Base-by-base conservation (phyloP, 768 basidiomycete genomes). In the Amylocystis lapponica region DNA sequence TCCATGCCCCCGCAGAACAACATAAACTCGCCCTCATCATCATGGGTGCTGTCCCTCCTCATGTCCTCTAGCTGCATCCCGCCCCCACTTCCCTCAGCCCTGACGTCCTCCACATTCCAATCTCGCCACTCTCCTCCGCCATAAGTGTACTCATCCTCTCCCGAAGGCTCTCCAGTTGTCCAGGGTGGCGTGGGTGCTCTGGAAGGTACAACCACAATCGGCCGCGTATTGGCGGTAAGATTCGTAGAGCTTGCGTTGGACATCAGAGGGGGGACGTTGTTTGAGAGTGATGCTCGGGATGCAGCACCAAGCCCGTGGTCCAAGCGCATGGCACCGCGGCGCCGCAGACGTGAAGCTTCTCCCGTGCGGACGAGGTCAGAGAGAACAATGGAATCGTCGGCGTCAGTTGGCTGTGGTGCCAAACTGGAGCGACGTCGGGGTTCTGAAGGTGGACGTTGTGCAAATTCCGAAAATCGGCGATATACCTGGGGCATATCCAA, bases 291-390 rank as follows among this genome's bases (percentile, higher is more conserved):
- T 52, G 57, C n/a, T 36, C 32, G 32, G 47, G 57, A 38, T 55
- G 55, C 43, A 38, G 46, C 41, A 11, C 43, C 33, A 2, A 42
- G 41, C 9, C 55, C 60, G 46, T 70, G 70, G 61, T 81, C 79
- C 26, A 83, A 66, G 29, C 80, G 69, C 72, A 86, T 75, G 39
- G 85, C 85, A 10, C 85, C 85, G 49, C 85, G 67, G 43, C 85
- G 67, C n/a, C 85, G 74, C 41, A 86, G 64, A 5, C 85, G 70
- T 3, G 85, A 86, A 0, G 81, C 80, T 55, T 87, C 85, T 13
- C 79, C 85, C 1, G 79, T 79, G 39, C 85, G 80, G 13, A 86
- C 70, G 31, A 87, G 71, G 59, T 86, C 84, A 2, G 81, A 83
- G 34, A 86, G 73, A 16, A 85, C 75, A 43, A 87, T 81, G 25